Base-by-base conservation (phyloP, 139 green algal genomes). In the Chlorella sp. region DNA sequence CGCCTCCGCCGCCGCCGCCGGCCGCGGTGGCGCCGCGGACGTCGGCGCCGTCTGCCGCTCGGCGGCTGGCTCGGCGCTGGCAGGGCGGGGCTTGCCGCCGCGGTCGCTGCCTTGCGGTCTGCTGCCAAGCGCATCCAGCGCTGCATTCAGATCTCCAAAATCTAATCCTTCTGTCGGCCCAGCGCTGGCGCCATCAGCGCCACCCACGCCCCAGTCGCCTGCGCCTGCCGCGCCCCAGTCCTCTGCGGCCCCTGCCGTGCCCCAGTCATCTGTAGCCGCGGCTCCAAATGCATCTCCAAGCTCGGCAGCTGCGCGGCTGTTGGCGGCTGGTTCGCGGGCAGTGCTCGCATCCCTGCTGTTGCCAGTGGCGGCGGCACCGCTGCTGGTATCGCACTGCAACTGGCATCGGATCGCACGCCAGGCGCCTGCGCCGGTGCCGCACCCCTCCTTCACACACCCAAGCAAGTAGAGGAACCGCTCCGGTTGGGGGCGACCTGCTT, bases 61-160 rank as follows among this genome's bases (percentile, higher is more conserved):
- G 31, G 25, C 23, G 67, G 3, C 38, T 42, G 53, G 15, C 51
- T 27, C 1, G 53, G 29, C 58, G n/a, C 53, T 8, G 12, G 51
- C n/a, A 15, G 29, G 53, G 53, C 38, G 55, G 35, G 62, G 43
- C 48, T n/a, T 33, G 68, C 63, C 40, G 41, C 41, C 53, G 63
- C 56, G 36, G 45, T 31, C 15, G 46, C 46, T 46, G 65, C 43
- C n/a, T 29, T 48, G 60, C 6, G 64, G 12, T 29, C 53, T 17
- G 9, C 38, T 75, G 53, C 53, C 56, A 14, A 73, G 43, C 19
- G 64, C 76, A 36, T 88, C 84, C 23, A 93, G 40, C 1, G 79
- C 84, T 0, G 77, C 74, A 27, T 86, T 78, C 1, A 92, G 76
- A 27, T 86, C 85, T 25, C 33, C 59, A 68, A 92, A 93, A 29